Evolutionary conservation across 2,329 filamentous ascomycete species (phyloP), one percentile per base, ranked within the genome.

Genomic region (Nemania serpens): DNA sequence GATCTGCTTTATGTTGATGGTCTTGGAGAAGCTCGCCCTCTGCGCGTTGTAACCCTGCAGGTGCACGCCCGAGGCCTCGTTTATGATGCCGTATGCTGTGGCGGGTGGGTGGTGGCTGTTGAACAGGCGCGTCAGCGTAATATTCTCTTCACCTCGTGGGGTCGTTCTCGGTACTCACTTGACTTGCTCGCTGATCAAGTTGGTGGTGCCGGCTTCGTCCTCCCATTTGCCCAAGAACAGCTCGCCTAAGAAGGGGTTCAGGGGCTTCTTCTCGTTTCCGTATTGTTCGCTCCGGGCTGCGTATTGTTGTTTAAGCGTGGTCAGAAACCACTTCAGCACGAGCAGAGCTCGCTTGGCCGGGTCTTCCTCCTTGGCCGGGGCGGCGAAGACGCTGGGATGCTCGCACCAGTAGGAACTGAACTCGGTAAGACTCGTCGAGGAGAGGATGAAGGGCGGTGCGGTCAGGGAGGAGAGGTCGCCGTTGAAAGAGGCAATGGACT

Each of bases 171-270:
- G 55, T 17, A 46, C 69, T 65, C 66, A 74, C 72, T 64, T 74
- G 54, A 84, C 81, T 68, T 84, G 81, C 69, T 84, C 81, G 33
- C 80, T 75, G 47, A 70, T 55, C 58, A 74, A 53, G 47, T 70
- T 66, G 12, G 72, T 74, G 15, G 66, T 73, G 56, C 72, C 72
- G 34, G 70, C 71, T 10, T 60, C 68, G 17, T 75, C 73, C 43
- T 74, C 69, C 65, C 73, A 73, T 45, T 73, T 71, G 1, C 67
- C 69, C 10, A 83, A 64, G 64, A 83, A 84, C 1, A 83, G 61
- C 69, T 83, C 81, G 15, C 81, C 81, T 0, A 84, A 72, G 52
- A 84, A 83, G 6, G 81, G 81, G 59, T 84, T 84, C 6, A 83
- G 75, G 1, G 81, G 81, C 65, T 84, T 84, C 70, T 81, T 81